Conservation (phyloP, 2,329 filamentous ascomycete genomes). For the Botryotinia globosa region DNA sequence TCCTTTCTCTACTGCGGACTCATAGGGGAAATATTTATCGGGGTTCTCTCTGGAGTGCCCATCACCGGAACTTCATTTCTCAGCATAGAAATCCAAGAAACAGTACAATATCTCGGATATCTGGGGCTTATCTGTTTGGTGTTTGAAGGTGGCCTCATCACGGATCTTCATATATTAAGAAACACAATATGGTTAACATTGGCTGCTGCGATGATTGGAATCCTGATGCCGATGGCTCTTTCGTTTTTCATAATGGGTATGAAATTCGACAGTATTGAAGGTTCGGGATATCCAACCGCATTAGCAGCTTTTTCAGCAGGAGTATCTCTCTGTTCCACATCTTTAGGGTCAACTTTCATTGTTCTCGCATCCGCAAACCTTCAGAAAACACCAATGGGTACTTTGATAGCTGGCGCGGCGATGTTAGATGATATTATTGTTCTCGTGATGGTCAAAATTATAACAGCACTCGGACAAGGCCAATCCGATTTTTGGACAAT, state of each 20-base stretch:
- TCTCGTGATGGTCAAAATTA: conserved; percentile 18
- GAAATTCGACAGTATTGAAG: neutral
- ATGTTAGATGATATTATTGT: conserved; percentile 18
- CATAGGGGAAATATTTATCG: conserved; percentile 16
- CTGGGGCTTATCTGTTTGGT: conserved; percentile 17
- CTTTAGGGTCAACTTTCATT: conserved; percentile 16
- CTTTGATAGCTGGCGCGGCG: conserved; percentile 12
- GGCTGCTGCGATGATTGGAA: neutral
- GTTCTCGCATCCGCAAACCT: conserved; percentile 16
- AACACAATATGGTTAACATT: conserved; percentile 16
- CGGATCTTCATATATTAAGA: conserved; percentile 2
- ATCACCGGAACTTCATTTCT: conserved; percentile 9
- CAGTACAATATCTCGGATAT: conserved; percentile 17
- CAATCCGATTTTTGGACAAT: conserved; percentile 13
- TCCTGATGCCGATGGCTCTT: conserved; percentile 7
- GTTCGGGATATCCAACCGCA: conserved; percentile 1
- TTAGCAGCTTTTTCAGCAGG: conserved; percentile 18
- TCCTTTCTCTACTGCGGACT: conserved; percentile 17
- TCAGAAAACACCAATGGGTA: conserved; percentile 16
- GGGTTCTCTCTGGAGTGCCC: conserved; percentile 12
- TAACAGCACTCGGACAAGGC: conserved; percentile 10
- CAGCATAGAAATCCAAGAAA: neutral
- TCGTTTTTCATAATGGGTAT: conserved; percentile 7
- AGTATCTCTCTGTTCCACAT: conserved; percentile 17
- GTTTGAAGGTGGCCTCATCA: conserved; percentile 18